Percentiles rank a stretch among this genome's conserved stretches.
These are phyloP conservation scores for Chaetothyriales sp. DNA, from an alignment of 2,329 filamentous ascomycete genomes.

Conservation along the genomic window DNA sequence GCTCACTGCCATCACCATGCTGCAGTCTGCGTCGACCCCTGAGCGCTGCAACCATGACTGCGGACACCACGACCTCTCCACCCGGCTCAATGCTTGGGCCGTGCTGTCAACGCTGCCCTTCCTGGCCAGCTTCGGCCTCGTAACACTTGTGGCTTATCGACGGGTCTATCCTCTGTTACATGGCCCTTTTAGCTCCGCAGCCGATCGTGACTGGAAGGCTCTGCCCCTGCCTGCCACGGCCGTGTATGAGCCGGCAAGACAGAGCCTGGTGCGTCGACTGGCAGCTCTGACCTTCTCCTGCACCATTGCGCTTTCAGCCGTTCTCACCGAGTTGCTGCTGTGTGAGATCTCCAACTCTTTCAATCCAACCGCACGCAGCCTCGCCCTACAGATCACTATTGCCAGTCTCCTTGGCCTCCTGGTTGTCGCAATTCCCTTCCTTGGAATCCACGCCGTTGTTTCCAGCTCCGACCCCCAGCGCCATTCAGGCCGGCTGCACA, in stretches of 20 bases:
- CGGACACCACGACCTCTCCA: neutral
- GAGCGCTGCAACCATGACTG: neutral
- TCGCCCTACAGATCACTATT: conserved; percentile 55
- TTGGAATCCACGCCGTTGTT: conserved; percentile 57
- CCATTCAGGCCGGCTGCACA: conserved; percentile 44
- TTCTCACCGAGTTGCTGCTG: conserved; percentile 65
- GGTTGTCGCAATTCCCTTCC: conserved; percentile 58
- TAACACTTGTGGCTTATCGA: conserved; percentile 47
- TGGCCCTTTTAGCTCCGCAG: conserved; percentile 5
- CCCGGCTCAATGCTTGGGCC: conserved; percentile 14
- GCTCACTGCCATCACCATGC: neutral
- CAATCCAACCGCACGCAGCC: conserved; percentile 48
- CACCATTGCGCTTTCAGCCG: conserved; percentile 61
- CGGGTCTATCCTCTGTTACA: conserved; percentile 62
- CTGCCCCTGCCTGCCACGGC: conserved; percentile 10
- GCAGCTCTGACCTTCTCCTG: conserved; percentile 55
- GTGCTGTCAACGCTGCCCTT: conserved; percentile 54
- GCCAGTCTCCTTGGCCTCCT: conserved; percentile 56
- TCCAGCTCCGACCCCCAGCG: conserved; percentile 37
- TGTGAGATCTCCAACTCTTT: conserved; percentile 69
- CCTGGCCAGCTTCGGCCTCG: conserved; percentile 50
- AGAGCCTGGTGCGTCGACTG: conserved; percentile 20
- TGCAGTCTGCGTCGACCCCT: neutral
- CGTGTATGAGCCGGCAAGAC: conserved; percentile 17
- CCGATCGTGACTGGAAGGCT: conserved; percentile 6